Evolutionary conservation across 2,329 filamentous ascomycete genomes (phyloP).

Genomic region (Colletotrichum chlorophyti): DNA sequence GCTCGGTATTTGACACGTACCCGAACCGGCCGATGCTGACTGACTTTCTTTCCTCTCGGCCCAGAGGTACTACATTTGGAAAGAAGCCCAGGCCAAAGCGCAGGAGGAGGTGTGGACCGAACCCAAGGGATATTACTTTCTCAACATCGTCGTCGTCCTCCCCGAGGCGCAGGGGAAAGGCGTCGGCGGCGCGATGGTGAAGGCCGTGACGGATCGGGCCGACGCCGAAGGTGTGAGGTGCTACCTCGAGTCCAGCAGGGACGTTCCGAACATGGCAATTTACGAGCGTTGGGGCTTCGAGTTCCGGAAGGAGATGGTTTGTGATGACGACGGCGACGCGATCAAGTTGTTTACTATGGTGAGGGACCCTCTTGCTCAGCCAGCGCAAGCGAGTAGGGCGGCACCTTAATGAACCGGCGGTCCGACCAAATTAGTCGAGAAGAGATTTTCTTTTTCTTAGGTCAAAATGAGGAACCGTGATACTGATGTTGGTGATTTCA

Average conservation of each 20-base stretch:
- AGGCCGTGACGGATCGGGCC: slow-evolving; percentile 66
- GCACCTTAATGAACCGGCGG: too few species aligned
- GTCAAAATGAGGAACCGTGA: too few species aligned
- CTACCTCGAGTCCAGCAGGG: slow-evolving; percentile 75
- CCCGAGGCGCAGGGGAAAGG: slow-evolving; percentile 71
- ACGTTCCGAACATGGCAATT: slow-evolving; percentile 72
- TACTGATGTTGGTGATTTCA: too few species aligned
- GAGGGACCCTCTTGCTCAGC: slow-evolving; percentile 42
- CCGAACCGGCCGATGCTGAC: neutral
- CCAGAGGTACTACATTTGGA: slow-evolving; percentile 76
- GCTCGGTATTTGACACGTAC: accelerated
- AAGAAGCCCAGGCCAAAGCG: slow-evolving; percentile 66
- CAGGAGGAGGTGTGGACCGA: slow-evolving; percentile 71
- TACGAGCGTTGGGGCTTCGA: slow-evolving; percentile 75
- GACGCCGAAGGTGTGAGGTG: slow-evolving; percentile 70
- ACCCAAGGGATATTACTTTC: slow-evolving; percentile 74
- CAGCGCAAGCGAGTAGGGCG: too few species aligned
- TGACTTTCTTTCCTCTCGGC: neutral
- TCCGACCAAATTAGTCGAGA: too few species aligned
- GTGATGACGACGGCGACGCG: slow-evolving; percentile 65
- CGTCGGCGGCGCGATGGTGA: slow-evolving; percentile 69
- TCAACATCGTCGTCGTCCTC: slow-evolving; percentile 76
- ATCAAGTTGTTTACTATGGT: slow-evolving; percentile 60
- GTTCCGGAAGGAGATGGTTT: slow-evolving; percentile 69
- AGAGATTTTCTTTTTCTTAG: too few species aligned